Evolutionary conservation across 2,329 filamentous ascomycete genomes (phyloP).

Genomic region (Arachnopeziza araneosa): DNA sequence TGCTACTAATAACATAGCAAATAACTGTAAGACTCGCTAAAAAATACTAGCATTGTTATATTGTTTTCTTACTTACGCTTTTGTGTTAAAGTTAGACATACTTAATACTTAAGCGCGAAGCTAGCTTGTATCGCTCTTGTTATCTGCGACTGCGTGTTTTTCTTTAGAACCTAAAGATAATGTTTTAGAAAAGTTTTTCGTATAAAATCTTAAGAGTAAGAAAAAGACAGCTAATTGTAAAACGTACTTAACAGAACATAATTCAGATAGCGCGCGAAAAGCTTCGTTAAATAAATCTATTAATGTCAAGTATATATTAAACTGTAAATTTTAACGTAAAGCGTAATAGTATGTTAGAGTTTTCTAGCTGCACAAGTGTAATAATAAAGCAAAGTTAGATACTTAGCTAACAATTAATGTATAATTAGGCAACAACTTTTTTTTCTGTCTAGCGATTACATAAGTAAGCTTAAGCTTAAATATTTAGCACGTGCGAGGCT

Average conservation of each 20-base stretch:
- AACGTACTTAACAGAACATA: slow-evolving; percentile 10
- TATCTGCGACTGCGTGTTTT: slow-evolving; percentile 15
- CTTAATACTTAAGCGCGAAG: slow-evolving; percentile 14
- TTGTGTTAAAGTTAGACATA: slow-evolving; percentile 18
- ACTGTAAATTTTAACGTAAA: slow-evolving; percentile 14
- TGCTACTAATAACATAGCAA: slow-evolving; percentile 19
- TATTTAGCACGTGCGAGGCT: too few relatives aligned
- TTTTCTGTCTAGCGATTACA: background rate
- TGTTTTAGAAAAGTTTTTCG: slow-evolving; percentile 13
- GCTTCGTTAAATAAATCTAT: slow-evolving; percentile 12
- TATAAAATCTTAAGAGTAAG: slow-evolving; percentile 2
- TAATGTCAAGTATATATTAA: slow-evolving; percentile 12
- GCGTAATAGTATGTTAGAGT: slow-evolving; percentile 8
- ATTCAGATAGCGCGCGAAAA: slow-evolving; percentile 13
- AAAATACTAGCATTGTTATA: slow-evolving; percentile 15
- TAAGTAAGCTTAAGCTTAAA: too few relatives aligned
- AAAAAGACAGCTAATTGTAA: slow-evolving; percentile 14
- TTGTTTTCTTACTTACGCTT: background rate
- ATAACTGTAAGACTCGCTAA: slow-evolving; percentile 16
- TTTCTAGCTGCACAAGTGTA: slow-evolving; percentile 9
- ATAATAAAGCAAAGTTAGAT: slow-evolving; percentile 5
- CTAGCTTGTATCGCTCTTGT: slow-evolving; percentile 14
- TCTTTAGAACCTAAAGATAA: slow-evolving; percentile 15
- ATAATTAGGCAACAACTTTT: slow-evolving; percentile 5
- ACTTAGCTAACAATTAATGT: slow-evolving; percentile 2